A percentile compares a stretch with the other conserved stretches of the same genome.
Evolutionary conservation across 179 eudicot species (phyloP).

Genomic region (Gypsophila paniculata): DNA sequence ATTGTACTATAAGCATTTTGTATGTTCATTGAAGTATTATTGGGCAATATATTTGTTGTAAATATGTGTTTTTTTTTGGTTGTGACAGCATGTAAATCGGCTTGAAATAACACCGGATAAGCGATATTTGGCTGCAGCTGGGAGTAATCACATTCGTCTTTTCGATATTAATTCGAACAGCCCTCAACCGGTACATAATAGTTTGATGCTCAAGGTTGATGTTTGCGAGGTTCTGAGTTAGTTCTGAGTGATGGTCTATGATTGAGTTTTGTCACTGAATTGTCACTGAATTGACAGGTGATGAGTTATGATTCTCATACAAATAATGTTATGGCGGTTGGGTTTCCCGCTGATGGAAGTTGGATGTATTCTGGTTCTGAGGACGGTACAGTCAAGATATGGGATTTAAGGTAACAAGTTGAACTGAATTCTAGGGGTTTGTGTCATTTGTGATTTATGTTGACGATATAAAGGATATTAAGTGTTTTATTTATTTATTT

Average conservation of each 20-base stretch:
- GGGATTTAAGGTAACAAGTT: conserved; percentile 73
- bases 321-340: conserved; percentile 94
- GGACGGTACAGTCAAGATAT: conserved; percentile 95
- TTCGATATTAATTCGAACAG: conserved; percentile 77
- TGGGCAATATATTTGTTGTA: background rate
- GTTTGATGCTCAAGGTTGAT: conserved; percentile 7
- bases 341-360: conserved; percentile 83
- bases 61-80: conserved; percentile 20
- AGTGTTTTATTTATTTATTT: background rate
- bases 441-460: background rate
- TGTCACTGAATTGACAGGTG: conserved; percentile 65
- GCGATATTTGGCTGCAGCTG: conserved; percentile 83
- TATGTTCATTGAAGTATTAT: too few relatives aligned
- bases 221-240: conserved; percentile 4
- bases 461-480: background rate
- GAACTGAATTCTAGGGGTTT: background rate
- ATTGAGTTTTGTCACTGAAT: conserved; percentile 11
- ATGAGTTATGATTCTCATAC: conserved; percentile 96
- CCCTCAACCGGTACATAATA: conserved; percentile 67
- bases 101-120: conserved; percentile 94
- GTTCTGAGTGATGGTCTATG: conserved; percentile 8
- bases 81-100: conserved; percentile 83
- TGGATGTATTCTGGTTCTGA: conserved; percentile 99
- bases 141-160: conserved; percentile 82
- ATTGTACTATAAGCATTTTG: too few relatives aligned